Base-by-base conservation (phyloP, 164 flowering plant species). In the Litsea cubeba region DNA sequence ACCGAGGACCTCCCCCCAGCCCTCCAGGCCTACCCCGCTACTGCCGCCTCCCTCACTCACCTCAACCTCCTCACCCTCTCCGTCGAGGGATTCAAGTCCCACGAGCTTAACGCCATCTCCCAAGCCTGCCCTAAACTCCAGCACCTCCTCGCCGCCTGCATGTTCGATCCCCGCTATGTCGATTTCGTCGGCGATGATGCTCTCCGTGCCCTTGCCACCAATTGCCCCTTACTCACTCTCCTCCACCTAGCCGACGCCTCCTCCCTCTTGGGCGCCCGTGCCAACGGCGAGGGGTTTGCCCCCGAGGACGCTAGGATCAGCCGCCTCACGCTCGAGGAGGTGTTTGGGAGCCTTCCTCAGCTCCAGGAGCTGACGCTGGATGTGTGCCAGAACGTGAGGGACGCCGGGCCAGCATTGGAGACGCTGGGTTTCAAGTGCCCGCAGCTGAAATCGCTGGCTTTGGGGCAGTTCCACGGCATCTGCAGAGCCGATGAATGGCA, bases 401-500 rank as follows among this genome's bases (percentile, higher is more conserved):
- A 87, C 6, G 76, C 88, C 60, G 87, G 90, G 24, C 68, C 77
- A 11, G 88, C 87, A 1, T 71, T 96, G 75, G 98, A 92, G 72
- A 74, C 80, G 32, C 85, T 96, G 62, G 74, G 75, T 35, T 75
- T 83, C 1, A 89, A 77, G 50, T 96, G 99, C 64, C 86, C 86
- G 2, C 77, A 68, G 62, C 75, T 96, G 80, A 90, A 75, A 65
- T 71, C 78, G 20, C 85, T 92, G n/a, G 87, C 86, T 50, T 73
- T 96, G 50, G 98, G 98, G 54, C 88, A 85, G 30, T 94, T 96
- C 64, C 94, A 90, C 62, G 95, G 89, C 50, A 74, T 95, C 54
- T 92, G 93, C 60, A 63, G 75, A 75, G 90, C 90, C 0, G 74
- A 82, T 12, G 97, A 74, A 46, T 81, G 87, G 12, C 85, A 82